Evolutionary conservation across 2,329 filamentous ascomycete species (phyloP), one percentile per base, ranked within the genome.

Genomic region (Cladosporium sp.): DNA sequence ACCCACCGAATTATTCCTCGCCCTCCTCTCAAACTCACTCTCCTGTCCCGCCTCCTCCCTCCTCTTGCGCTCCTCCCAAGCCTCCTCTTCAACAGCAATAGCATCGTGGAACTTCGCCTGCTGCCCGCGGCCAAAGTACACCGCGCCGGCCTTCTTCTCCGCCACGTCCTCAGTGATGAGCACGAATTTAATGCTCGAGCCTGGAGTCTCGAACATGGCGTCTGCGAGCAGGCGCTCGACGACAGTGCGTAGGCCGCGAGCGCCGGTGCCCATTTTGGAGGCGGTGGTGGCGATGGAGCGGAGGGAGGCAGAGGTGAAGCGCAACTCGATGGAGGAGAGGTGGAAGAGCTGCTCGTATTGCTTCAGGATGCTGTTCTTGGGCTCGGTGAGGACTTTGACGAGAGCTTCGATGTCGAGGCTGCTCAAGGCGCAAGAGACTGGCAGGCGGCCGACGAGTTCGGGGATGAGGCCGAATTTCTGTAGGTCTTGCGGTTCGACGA

Each of bases 361-460:
- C 57, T 90, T 88, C 3, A 97, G 84, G 0, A 99, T 85, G 63
- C 90, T 92, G 80, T 97, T 97, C 66, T 91, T 88, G 0, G 95
- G 95, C 76, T 98, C 94, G 0, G 92, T 97, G 47, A 99, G 84
- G 68, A 99, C 95, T 62, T 93, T 89, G 62, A 94, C 88, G 14
- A 99, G 87, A 67, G 88, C 81, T 21, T 85, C 80, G 69, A 87
- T 83, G 64, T 86, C 85, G 0, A 99, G 84, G 0, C 92, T 89
- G 15, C 92, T 90, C 0, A 99, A 86, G 0, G 95, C 92, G 68
- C 92, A 93, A 59, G 93, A 90, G 66, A 97, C 92, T 62, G 96
- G 94, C 58, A 99, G 88, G 21, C 95, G 91, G n/a, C 95, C 95
- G 63, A 98, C 90, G n/a, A 97, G 84, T 79, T 97, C 93, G 0